Base-by-base conservation (phyloP, 2,329 filamentous ascomycete species). In the Pseudogymnoascus sp. region DNA sequence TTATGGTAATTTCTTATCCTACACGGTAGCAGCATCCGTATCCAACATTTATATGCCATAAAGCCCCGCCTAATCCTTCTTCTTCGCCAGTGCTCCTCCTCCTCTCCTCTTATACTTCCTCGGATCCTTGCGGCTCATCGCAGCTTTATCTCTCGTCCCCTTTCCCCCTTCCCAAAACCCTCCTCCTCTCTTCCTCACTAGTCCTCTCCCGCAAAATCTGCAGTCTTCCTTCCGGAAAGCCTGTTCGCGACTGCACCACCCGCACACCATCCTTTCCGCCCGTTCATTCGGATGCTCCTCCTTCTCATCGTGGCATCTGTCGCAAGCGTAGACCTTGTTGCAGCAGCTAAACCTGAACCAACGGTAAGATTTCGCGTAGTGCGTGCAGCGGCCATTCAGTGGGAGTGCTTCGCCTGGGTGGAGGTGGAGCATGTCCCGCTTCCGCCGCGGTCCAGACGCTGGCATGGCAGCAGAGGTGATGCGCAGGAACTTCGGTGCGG, bases 101-200 rank as follows among this genome's bases (percentile, higher is more conserved):
- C 82, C 83, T 42, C 84, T 71, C 61, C 88, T 79, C 72, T 86
- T 87, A 73, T 85, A 86, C 78, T 91, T 91, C 70, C 88, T 81
- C 70, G 86, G 86, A 74, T 91, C 88, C 75, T 91, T 91, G 65
- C 86, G 80, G 69, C 85, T 89, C 90, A 92, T 92, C 70, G 81
- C 76, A 33, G 76, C 77, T 73, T 80, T 83, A 71, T 92, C 88
- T 65, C 90, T 79, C n/a, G 89, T 92, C 1, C 89, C 89, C 73
- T 89, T 91, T 1, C 91, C 91, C 10, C 91, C 91, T 77, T 95
- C 91, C 91, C 91, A 95, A 75, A 92, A 95, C 0, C 91, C 91
- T 47, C 78, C 78, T 2, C 84, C 83, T 70, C 84, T 87, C 67
- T 75, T 80, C 0, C 89, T 86, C 61, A 92, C 81, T 11, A 94